Percentiles rank a stretch among this genome's conserved stretches.
Conservation (phyloP, 345 rosid species). For the Geranium rotundifolium region DNA sequence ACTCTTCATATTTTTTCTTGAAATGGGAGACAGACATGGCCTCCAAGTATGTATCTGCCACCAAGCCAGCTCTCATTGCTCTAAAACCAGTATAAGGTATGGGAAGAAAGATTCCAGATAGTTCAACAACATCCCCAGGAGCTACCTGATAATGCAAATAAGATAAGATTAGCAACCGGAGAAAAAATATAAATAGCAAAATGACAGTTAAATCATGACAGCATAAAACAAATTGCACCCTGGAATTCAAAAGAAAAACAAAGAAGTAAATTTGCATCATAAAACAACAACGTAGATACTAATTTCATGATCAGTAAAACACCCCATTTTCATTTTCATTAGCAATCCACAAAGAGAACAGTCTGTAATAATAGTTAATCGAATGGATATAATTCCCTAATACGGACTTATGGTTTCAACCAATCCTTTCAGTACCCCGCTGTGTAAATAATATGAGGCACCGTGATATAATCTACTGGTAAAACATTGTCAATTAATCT, state of each 20-base stretch:
- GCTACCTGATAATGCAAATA: constrained; percentile 42
- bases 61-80: constrained; percentile 96
- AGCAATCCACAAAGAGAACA: neutral
- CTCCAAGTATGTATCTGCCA: constrained; percentile 92
- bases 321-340: neutral
- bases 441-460: neutral
- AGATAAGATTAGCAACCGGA: neutral
- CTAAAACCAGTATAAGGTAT: constrained; percentile 89
- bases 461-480: neutral
- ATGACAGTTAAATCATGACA: neutral
- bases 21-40: constrained; percentile 81
- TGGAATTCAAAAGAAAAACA: neutral
- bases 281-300: neutral
- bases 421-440: neutral
- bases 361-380: neutral
- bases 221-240: neutral
- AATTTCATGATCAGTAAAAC: neutral
- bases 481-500: neutral
- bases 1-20: constrained; percentile 98
- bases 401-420: neutral
- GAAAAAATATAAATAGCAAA: neutral
- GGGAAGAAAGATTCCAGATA: constrained; percentile 96
- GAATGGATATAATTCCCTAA: too few species aligned
- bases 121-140: constrained; percentile 94
- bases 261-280: neutral